A percentile compares a stretch with the other conserved stretches of the same genome.
Evolutionary conservation across 2,329 filamentous ascomycete genomes (phyloP).

Genomic region (Ophiostoma perfectum): DNA sequence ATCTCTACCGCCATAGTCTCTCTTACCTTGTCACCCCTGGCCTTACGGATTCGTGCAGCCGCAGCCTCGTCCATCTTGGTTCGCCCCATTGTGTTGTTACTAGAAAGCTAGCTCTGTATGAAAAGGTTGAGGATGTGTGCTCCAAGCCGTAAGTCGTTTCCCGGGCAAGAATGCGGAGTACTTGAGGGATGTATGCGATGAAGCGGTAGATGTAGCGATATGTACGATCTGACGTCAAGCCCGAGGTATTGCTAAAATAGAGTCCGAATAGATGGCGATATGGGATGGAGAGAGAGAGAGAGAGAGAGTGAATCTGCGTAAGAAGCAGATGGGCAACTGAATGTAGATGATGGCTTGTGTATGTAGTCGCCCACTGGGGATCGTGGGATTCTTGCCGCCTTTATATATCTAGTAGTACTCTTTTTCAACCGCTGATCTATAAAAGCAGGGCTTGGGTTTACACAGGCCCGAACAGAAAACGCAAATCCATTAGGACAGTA

Average conservation of each 20-base stretch:
- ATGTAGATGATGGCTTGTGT: neutral
- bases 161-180: no score
- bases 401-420: constrained; percentile 5
- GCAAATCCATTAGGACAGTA: constrained; percentile 1
- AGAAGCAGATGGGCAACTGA: neutral
- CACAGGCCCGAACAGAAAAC: neutral
- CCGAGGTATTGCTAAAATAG: no score
- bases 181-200: neutral
- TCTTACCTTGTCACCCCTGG: constrained; percentile 38
- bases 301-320: neutral
- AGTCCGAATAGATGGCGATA: neutral
- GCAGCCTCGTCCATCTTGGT: constrained; percentile 41
- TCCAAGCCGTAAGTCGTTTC: no score
- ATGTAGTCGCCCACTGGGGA: neutral
- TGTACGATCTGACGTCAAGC: no score
- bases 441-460: neutral
- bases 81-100: constrained; percentile 30
- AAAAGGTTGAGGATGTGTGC: neutral
- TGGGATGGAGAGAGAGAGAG: neutral
- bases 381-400: neutral
- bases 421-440: neutral
- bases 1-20: no score
- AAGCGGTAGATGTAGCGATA: no score
- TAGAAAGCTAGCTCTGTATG: neutral
- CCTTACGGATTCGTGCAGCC: constrained; percentile 39